These are phyloP conservation scores for Agrocybe praecox DNA, from an alignment of 768 basidiomycete species.

Conservation along the genomic window DNA sequence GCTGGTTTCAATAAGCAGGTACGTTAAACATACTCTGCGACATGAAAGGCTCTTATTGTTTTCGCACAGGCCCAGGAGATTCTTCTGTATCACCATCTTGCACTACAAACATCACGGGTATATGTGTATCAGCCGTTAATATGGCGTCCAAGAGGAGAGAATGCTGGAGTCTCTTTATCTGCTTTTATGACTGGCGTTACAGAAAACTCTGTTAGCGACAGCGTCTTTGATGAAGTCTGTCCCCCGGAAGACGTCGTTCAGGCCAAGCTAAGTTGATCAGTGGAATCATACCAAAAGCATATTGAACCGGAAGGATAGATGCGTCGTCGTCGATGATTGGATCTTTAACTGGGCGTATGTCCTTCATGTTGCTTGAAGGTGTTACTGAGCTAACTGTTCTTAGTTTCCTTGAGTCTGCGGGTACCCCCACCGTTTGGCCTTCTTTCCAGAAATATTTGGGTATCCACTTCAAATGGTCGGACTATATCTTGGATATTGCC, in stretches of 20 bases:
- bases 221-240: constrained; percentile 43
- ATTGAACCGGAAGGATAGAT: constrained; percentile 35
- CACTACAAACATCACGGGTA: constrained; percentile 36
- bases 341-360: constrained; percentile 46
- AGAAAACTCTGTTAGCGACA: constrained; percentile 34
- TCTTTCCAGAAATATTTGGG: constrained; percentile 38
- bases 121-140: constrained; percentile 49
- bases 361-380: background rate
- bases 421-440: constrained; percentile 42
- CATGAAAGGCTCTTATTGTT: background rate
- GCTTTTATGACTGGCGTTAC: constrained; percentile 45
- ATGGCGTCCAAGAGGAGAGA: constrained; percentile 45
- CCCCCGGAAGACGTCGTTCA: constrained; percentile 37
- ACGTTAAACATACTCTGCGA: background rate
- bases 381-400: background rate
- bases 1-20: constrained; percentile 55
- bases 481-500: constrained; percentile 32
- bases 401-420: constrained; percentile 43
- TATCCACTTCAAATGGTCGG: constrained; percentile 45
- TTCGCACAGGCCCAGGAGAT: constrained; percentile 44
- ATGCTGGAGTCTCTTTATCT: constrained; percentile 41
- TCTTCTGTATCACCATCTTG: constrained; percentile 46
- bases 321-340: constrained; percentile 46
- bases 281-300: constrained; percentile 38
- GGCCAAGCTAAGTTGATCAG: constrained; percentile 29